Percentiles rank a stretch among this genome's conserved stretches.
These are phyloP conservation scores for Cajanus cajan DNA, from an alignment of 306 rosid species.

Conservation along the genomic window DNA sequence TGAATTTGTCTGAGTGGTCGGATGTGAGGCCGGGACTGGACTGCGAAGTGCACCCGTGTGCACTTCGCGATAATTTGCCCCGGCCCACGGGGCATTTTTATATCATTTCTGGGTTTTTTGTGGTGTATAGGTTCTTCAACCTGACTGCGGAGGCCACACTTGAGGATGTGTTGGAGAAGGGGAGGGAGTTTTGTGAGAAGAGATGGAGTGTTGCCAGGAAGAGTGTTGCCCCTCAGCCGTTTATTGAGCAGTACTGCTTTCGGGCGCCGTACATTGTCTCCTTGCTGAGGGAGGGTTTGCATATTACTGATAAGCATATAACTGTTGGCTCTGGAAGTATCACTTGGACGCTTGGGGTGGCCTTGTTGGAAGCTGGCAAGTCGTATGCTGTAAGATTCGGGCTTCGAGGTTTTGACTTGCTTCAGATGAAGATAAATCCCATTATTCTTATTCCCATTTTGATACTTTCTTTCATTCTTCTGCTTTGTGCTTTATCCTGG, in stretches of 20 bases:
- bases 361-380: slow-evolving; percentile 87
- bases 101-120: slow-evolving; percentile 87
- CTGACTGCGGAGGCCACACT: slow-evolving; percentile 71
- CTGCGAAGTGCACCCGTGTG: slow-evolving; percentile 89
- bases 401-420: slow-evolving; percentile 55
- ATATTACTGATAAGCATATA: slow-evolving; percentile 67
- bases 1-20: slow-evolving; percentile 90
- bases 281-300: slow-evolving; percentile 92
- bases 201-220: slow-evolving; percentile 75
- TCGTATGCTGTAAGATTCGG: slow-evolving; percentile 56
- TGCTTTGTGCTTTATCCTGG: slow-evolving; percentile 65
- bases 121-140: slow-evolving; percentile 84
- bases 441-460: slow-evolving; percentile 53
- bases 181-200: slow-evolving; percentile 73
- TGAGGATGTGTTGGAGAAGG: slow-evolving; percentile 88
- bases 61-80: slow-evolving; percentile 59
- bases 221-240: slow-evolving; percentile 93
- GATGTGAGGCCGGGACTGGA: slow-evolving; percentile 55
- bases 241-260: slow-evolving; percentile 94
- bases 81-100: slow-evolving; percentile 75
- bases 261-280: slow-evolving; percentile 80
- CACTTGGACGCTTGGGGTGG: slow-evolving; percentile 98
- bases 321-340: slow-evolving; percentile 92
- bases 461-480: slow-evolving; percentile 61
- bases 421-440: slow-evolving; percentile 66